phyloP scores from a whole-genome alignment of 768 basidiomycete species.

The Lactarius sanguifluus region DNA sequence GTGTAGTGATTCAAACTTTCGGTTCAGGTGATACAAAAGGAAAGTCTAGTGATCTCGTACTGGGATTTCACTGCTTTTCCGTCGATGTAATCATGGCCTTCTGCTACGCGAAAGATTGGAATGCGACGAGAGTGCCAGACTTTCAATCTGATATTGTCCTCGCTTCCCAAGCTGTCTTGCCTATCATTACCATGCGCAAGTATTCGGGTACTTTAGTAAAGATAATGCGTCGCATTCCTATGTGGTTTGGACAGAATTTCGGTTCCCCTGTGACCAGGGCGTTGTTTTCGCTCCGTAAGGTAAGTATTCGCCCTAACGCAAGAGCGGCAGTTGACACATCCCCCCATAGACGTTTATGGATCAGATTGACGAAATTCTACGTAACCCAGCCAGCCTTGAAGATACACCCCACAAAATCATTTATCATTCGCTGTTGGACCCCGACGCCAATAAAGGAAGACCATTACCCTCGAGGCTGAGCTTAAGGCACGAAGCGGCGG shows the following conservation, averaged over 20 bases:
- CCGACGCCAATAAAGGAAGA: neutral
- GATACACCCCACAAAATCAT: neutral
- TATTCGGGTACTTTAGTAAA: neutral
- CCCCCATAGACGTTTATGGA: neutral
- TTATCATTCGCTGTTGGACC: neutral
- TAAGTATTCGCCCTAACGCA: neutral
- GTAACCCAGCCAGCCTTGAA: neutral
- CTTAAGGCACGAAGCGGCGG: neutral
- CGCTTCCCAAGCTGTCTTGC: neutral
- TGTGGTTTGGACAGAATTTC: neutral
- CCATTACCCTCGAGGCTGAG: neutral
- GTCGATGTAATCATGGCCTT: too few species aligned
- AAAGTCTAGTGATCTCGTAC: slow-evolving; percentile 6
- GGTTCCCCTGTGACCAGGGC: neutral
- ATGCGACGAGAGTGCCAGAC: neutral
- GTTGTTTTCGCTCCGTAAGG: neutral
- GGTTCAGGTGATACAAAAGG: neutral
- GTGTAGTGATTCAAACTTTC: neutral
- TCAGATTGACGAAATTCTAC: neutral
- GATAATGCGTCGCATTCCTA: neutral
- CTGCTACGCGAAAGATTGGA: too few species aligned
- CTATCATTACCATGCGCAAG: neutral
- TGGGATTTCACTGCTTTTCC: neutral
- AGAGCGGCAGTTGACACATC: neutral
- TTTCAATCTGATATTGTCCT: neutral